These are phyloP conservation scores for Dendrocalamus latiflorus DNA, from an alignment of 202 grass and related monocot genomes.

Conservation along the genomic window DNA sequence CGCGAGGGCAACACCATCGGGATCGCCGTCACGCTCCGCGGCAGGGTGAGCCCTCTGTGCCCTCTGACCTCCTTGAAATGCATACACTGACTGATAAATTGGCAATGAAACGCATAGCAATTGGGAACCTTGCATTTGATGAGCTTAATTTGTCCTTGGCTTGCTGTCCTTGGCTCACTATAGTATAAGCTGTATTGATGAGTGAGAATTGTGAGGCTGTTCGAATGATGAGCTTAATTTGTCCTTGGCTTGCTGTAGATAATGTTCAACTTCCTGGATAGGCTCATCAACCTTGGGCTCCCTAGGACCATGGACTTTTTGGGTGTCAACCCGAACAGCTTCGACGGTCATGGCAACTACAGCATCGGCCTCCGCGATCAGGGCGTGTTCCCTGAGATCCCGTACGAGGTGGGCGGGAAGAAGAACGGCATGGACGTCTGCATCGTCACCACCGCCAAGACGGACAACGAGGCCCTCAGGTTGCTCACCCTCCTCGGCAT, in stretches of 20 bases:
- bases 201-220: not conserved
- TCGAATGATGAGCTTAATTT: conserved; percentile 2
- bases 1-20: conserved; percentile 72
- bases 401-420: conserved; percentile 71
- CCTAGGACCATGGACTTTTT: conserved; percentile 84
- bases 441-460: conserved; percentile 69
- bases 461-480: conserved; percentile 55
- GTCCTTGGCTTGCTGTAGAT: conserved; percentile 35
- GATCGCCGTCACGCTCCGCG: conserved; percentile 76
- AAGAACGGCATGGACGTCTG: conserved; percentile 85
- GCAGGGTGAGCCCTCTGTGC: conserved; percentile 40
- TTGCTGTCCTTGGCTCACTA: no score
- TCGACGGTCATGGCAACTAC: conserved; percentile 74
- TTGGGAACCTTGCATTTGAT: not conserved
- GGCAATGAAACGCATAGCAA: not conserved
- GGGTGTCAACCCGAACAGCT: conserved; percentile 82
- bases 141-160: no score
- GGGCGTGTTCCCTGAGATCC: conserved; percentile 83
- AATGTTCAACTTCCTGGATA: conserved; percentile 89
- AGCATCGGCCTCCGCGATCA: conserved; percentile 66
- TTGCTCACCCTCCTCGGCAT: conserved; percentile 76
- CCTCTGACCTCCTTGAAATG: not conserved
- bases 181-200: not conserved
- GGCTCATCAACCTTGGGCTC: conserved; percentile 87
- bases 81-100: not conserved